A percentile compares a stretch with the other conserved stretches of the same genome.
Evolutionary conservation across 768 basidiomycete species (phyloP).

Genomic region (Lyophyllum decastes): DNA sequence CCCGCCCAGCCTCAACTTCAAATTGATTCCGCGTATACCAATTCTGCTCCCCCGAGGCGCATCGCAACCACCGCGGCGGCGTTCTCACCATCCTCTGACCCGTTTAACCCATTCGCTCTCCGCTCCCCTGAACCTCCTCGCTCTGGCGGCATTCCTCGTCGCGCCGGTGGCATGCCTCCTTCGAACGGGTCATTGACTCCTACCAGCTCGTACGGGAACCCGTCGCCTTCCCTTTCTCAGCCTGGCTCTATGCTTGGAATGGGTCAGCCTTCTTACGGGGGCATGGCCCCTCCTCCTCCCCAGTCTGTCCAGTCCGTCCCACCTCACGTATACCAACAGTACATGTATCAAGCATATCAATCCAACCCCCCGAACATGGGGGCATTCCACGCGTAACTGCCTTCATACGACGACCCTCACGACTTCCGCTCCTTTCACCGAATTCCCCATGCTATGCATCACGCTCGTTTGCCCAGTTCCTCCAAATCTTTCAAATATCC

Average conservation of each 20-base stretch:
- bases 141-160: constrained; percentile 48
- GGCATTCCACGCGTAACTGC: constrained; percentile 64
- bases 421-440: constrained; percentile 39
- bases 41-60: constrained; percentile 38
- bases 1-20: constrained; percentile 63
- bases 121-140: constrained; percentile 50
- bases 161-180: constrained; percentile 37
- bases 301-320: constrained; percentile 48
- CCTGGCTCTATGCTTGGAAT: constrained; percentile 60
- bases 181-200: constrained; percentile 48
- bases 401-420: constrained; percentile 41
- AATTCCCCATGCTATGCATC: constrained; percentile 31
- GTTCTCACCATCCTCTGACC: constrained; percentile 45
- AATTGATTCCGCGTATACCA: constrained; percentile 63
- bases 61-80: constrained; percentile 32
- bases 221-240: constrained; percentile 63
- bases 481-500: constrained; percentile 29
- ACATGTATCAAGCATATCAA: constrained; percentile 86
- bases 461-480: constrained; percentile 33
- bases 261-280: constrained; percentile 65
- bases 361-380: constrained; percentile 80
- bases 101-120: constrained; percentile 53
- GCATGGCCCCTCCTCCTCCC: constrained; percentile 52
- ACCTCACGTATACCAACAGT: constrained; percentile 73
- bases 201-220: constrained; percentile 48